Base-by-base conservation (phyloP, 1,139 yeast genomes). In the Yamadazyma blattariae region DNA sequence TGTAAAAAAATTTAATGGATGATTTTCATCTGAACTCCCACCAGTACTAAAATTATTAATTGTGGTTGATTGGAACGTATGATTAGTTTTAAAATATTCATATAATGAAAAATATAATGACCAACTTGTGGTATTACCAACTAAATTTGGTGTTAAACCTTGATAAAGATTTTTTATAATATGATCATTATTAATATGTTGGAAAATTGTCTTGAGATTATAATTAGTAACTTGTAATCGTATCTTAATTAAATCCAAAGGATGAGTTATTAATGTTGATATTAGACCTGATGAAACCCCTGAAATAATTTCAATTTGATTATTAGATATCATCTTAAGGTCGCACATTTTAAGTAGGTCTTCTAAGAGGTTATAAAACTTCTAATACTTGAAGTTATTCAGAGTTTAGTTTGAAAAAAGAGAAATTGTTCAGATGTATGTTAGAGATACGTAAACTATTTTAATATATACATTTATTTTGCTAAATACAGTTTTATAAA, bases 71-170 rank as follows among this genome's bases (percentile, higher is more conserved):
- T 13, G 19, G 15, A 11, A n/a, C 18, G 13, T 5, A 7, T 8
- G 20, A 5, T 5, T 59, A 61, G 7, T 9, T 48, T 83, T 83
- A 47, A 75, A 70, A 36, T 68, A 73, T 30, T 81, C 75, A 57
- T 90, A 92, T 25, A 85, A 61, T 15, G 80, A 73, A 57, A 92
- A 92, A 51, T 92, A 92, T 9, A 85, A 54, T 0, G 89, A 86
- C 97, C 98, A 92, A 0, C 96, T 94, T 0, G 80, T 55, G 0
- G 94, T 79, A 45, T 89, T 88, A 0, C 97, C 98, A 0, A 86
- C 37, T 3, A 90, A 51, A 52, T 90, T 92, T 2, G 95, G 90
- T 0, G 78, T 66, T 2, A 92, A 64, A 0, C 98, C 98, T 38
- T 97, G 69, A 52, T 92, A 92, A 27, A 36, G n/a, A 10, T 24